Conservation (phyloP, 805 yeast species). For the Wickerhamiella australiensis region DNA sequence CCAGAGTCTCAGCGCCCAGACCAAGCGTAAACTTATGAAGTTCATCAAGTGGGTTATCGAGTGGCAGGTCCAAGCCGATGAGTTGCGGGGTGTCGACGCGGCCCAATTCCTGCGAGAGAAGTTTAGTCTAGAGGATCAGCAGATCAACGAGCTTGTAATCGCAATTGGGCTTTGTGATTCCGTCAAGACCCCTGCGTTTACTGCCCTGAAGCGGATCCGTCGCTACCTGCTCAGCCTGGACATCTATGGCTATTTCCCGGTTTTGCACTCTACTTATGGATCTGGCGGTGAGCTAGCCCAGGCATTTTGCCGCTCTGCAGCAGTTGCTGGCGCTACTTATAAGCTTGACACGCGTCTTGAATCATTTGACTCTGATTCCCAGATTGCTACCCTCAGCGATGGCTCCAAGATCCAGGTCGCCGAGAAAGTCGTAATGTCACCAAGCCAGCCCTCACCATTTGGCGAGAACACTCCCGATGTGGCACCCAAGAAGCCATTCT, state of each 20-base stretch:
- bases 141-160: slow-evolving; percentile 69
- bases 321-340: slow-evolving; percentile 94
- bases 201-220: slow-evolving; percentile 69
- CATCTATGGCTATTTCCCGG: slow-evolving; percentile 90
- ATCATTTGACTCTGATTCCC: slow-evolving; percentile 52
- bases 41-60: slow-evolving; percentile 76
- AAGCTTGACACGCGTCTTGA: slow-evolving; percentile 58
- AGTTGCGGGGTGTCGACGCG: slow-evolving; percentile 46
- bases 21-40: slow-evolving; percentile 80
- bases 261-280: slow-evolving; percentile 81
- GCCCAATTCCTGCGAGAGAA: slow-evolving; percentile 45
- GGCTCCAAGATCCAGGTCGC: slow-evolving; percentile 62
- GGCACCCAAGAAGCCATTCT: slow-evolving; percentile 24
- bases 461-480: slow-evolving; percentile 14
- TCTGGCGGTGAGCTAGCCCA: slow-evolving; percentile 93
- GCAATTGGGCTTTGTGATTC: slow-evolving; percentile 72
- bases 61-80: slow-evolving; percentile 51
- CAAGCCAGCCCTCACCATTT: slow-evolving; percentile 28
- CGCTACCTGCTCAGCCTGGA: slow-evolving; percentile 76
- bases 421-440: slow-evolving; percentile 69
- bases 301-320: slow-evolving; percentile 95
- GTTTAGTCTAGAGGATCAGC: slow-evolving; percentile 61
- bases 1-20: slow-evolving; percentile 56
- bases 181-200: slow-evolving; percentile 49
- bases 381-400: slow-evolving; percentile 50